Evolutionary conservation across 306 rosid species (phyloP).

Genomic region (Quercus berberidifolia): DNA sequence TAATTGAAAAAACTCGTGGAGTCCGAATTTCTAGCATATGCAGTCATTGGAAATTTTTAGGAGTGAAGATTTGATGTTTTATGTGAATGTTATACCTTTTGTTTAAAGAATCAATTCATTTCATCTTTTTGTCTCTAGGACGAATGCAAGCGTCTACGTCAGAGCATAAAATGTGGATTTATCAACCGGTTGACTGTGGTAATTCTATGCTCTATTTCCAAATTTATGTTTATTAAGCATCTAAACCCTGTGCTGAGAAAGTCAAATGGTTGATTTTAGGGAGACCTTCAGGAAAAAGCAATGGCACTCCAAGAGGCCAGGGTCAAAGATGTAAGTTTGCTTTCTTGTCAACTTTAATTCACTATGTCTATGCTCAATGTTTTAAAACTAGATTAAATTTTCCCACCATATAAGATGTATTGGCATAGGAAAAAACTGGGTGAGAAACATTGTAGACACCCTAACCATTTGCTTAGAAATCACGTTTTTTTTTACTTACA

Average conservation of each 20-base stretch:
- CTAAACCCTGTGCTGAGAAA: constrained; percentile 26
- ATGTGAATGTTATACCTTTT: constrained; percentile 3
- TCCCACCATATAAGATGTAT: not conserved
- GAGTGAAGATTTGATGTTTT: not conserved
- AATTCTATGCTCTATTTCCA: constrained; percentile 26
- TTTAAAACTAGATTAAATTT: not conserved
- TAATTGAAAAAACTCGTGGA: not conserved
- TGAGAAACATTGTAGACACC: not conserved
- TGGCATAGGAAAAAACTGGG: not conserved
- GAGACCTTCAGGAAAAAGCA: constrained; percentile 93
- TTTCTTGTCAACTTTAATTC: not conserved
- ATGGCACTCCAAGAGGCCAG: constrained; percentile 75
- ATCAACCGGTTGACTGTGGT: constrained; percentile 89
- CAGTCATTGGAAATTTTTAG: constrained; percentile 2
- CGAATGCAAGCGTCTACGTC: constrained; percentile 98
- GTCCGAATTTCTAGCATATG: constrained; percentile 3
- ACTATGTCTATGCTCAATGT: constrained; percentile 5
- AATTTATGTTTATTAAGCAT: constrained; percentile 7
- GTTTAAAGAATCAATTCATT: constrained; percentile 10
- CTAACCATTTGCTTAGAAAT: not conserved
- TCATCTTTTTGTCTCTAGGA: constrained; percentile 43
- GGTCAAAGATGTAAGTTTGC: constrained; percentile 86
- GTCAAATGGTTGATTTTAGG: constrained; percentile 47
- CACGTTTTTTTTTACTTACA: not conserved
- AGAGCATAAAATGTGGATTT: constrained; percentile 97